Evolutionary conservation across 306 rosid species (phyloP).

Genomic region (Betula pendula): DNA sequence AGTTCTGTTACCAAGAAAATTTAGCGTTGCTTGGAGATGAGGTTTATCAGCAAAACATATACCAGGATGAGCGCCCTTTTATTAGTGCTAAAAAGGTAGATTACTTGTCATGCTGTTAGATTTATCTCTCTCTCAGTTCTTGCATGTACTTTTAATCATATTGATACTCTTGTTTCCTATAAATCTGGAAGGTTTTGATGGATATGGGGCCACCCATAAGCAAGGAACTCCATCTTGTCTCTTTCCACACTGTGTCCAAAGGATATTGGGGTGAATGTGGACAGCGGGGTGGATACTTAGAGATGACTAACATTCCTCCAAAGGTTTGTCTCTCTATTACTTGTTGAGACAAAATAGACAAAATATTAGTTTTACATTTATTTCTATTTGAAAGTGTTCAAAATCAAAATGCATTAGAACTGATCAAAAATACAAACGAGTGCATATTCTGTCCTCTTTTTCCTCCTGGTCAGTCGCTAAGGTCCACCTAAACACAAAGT

Average conservation of each 20-base stretch:
- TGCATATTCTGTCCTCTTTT: no score
- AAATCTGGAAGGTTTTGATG: slow-evolving; percentile 63
- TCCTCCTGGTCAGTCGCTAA: no score
- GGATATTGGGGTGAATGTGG: slow-evolving; percentile 99
- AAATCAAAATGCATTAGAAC: slow-evolving; percentile 12
- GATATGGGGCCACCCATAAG: slow-evolving; percentile 81
- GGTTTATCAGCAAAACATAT: slow-evolving; percentile 94
- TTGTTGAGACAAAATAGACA: slow-evolving; percentile 3
- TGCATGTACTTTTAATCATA: slow-evolving; percentile 16
- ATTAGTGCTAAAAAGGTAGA: slow-evolving; percentile 83
- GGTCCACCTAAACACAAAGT: no score
- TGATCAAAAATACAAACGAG: background rate
- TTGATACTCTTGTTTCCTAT: slow-evolving; percentile 23
- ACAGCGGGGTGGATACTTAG: slow-evolving; percentile 98
- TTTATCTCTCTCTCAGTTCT: slow-evolving; percentile 14
- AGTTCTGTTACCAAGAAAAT: slow-evolving; percentile 75
- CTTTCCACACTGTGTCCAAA: slow-evolving; percentile 91
- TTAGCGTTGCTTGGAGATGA: slow-evolving; percentile 96
- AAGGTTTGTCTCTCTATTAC: slow-evolving; percentile 53
- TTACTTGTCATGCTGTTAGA: slow-evolving; percentile 7
- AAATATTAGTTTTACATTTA: background rate
- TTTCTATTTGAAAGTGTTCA: background rate
- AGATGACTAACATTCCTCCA: slow-evolving; percentile 97
- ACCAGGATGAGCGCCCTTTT: slow-evolving; percentile 96
- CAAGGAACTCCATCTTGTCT: slow-evolving; percentile 86